phyloP scores from a whole-genome alignment of 2,329 filamentous ascomycete genomes.

The Pseudofabraea citricarpa region DNA sequence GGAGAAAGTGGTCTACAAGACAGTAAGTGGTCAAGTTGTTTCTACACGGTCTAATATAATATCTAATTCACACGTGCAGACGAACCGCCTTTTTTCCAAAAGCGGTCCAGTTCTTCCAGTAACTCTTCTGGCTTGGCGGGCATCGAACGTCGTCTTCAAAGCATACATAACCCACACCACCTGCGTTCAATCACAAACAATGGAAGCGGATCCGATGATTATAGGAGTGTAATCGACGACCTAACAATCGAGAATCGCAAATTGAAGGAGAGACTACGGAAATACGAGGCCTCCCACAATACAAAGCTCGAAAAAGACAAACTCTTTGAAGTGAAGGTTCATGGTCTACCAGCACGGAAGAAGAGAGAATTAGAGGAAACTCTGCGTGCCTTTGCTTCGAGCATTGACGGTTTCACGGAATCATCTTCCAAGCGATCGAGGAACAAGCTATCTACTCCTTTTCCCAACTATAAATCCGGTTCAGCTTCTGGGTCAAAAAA shows the following conservation, averaged over 20 bases:
- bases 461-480: constrained; percentile 34
- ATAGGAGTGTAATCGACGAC: constrained; percentile 80
- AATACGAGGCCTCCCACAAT: constrained; percentile 63
- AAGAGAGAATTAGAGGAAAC: constrained; percentile 72
- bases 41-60: neutral
- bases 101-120: constrained; percentile 11
- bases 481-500: constrained; percentile 6
- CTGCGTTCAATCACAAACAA: constrained; percentile 6
- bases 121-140: neutral
- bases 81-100: constrained; percentile 22
- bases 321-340: constrained; percentile 77
- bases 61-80: constrained; percentile 11
- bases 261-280: constrained; percentile 67
- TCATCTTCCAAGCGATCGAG: neutral
- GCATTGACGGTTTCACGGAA: constrained; percentile 45
- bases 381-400: constrained; percentile 64
- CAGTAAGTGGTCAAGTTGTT: constrained; percentile 13
- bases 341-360: constrained; percentile 66
- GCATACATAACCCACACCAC: neutral
- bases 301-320: constrained; percentile 68
- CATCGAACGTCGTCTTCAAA: neutral
- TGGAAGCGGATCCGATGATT: constrained; percentile 55
- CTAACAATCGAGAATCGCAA: constrained; percentile 79
- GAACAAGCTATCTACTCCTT: constrained; percentile 27
- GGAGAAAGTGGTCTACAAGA: constrained; percentile 13